These are phyloP conservation scores for Pleurozium schreberi DNA, from an alignment of 225 moss, liverwort and hornwort species.

Conservation along the genomic window DNA sequence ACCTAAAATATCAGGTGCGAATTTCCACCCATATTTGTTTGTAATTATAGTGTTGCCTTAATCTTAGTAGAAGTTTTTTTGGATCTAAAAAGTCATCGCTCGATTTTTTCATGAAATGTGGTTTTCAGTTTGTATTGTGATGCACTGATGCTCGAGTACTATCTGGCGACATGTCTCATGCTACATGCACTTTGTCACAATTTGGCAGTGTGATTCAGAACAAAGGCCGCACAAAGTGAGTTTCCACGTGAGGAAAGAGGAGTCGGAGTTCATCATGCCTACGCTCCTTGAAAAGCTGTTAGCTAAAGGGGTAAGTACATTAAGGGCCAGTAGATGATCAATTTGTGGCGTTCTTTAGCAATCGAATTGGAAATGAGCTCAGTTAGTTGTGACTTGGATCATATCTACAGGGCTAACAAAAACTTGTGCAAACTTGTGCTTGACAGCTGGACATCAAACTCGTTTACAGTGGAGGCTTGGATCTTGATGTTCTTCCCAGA, in stretches of 20 bases:
- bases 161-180: constrained; percentile 19
- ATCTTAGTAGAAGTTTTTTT: neutral
- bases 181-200: constrained; percentile 33
- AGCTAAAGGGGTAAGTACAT: constrained; percentile 35
- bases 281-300: constrained; percentile 28
- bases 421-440: neutral
- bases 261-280: constrained; percentile 28
- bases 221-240: constrained; percentile 73
- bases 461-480: constrained; percentile 53
- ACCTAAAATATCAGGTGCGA: constrained; percentile 46
- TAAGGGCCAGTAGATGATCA: neutral
- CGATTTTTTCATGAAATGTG: neutral
- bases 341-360: neutral
- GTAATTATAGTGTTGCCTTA: neutral
- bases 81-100: neutral
- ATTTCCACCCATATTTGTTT: neutral
- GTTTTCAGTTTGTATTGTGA: neutral
- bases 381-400: neutral
- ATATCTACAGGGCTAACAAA: neutral
- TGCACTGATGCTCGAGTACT: neutral
- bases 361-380: neutral
- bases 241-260: constrained; percentile 58
- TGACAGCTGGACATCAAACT: constrained; percentile 57
- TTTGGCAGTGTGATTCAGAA: constrained; percentile 67
- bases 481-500: constrained; percentile 55